Evolutionary conservation across 805 yeast genomes (phyloP), one percentile per base, ranked within the genome.

Genomic region (Zygosaccharomyces pseudorouxii): DNA sequence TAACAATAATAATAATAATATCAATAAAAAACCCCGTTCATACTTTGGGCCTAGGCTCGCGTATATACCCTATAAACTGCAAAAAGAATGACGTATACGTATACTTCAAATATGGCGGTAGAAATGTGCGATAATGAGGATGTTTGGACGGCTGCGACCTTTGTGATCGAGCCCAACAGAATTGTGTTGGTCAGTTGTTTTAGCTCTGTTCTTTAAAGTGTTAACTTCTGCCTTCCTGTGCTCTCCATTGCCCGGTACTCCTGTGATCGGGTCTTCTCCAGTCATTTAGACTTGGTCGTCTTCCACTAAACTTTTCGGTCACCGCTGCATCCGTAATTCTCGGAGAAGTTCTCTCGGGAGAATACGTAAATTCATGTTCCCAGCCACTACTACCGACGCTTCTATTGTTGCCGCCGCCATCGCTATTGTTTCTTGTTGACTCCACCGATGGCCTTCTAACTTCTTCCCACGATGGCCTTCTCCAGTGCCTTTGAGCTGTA

Each of bases 391-490:
- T 33, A 10, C 37, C 19, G 23, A 22, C 23, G 23, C 23, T 22
- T 22, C 23, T 4, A 22, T 22, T 22, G 23, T 22, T 22, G 6
- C 23, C 6, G 23, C 23, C 23, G 6, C 23, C 23, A 22, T 4
- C 23, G 23, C 23, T 22, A 33, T 14, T 29, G 16, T 11, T 23
- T n/a, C 33, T 18, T 30, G 23, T 19, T 8, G 36, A 12, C 36
- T 28, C 44, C n/a, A 28, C 36, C 18, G 44, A 41, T 20, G 36
- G 16, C 11, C 44, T 29, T 25, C 44, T 29, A 9, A 31, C 18
- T 5, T 41, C 44, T 33, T 41, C 44, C 44, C 44, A 41, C 36
- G 44, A 41, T 10, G 44, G 44, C 27, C 33, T 30, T 18, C 44
- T 41, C 44, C 44, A 41, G 12, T 41, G 36, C n/a, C 44, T 30